A percentile compares a stretch with the other conserved stretches of the same genome.
Evolutionary conservation across 129 eudicot genomes (phyloP).

Genomic region (Logfia minima): DNA sequence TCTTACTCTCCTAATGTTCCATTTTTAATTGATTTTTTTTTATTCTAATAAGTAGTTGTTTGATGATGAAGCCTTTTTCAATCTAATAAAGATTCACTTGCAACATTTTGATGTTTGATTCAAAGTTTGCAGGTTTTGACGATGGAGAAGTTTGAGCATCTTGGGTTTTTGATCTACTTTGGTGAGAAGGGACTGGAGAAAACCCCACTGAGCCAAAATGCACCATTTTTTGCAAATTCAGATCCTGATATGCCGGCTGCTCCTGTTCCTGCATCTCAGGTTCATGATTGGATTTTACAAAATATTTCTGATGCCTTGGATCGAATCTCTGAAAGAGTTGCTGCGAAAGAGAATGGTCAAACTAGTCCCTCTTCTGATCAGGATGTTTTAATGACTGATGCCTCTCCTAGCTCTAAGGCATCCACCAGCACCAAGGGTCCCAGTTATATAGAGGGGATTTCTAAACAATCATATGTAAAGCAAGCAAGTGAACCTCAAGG

Average conservation of each 20-base stretch:
- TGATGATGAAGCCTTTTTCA: not conserved
- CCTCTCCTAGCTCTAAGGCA: conserved; percentile 49
- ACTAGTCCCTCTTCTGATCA: conserved; percentile 73
- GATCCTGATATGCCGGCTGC: conserved; percentile 99
- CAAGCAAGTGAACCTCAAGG: conserved; percentile 88
- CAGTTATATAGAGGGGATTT: conserved; percentile 81
- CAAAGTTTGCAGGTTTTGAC: conserved; percentile 67
- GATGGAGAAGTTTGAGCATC: conserved; percentile 90
- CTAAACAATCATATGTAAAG: conserved; percentile 83
- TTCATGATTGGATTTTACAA: conserved; percentile 87
- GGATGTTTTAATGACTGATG: conserved; percentile 89
- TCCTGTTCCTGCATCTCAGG: conserved; percentile 85
- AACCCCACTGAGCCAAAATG: conserved; percentile 75
- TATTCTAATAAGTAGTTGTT: not conserved
- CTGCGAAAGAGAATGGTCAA: conserved; percentile 85
- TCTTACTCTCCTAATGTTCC: conserved; percentile 3
- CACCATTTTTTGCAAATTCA: conserved; percentile 95
- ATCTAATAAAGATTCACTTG: conserved; percentile 9
- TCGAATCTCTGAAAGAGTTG: conserved; percentile 65
- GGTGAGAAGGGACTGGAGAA: conserved; percentile 84
- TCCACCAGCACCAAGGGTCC: conserved; percentile 72
- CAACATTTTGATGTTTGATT: conserved; percentile 29
- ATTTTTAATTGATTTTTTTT: not conserved
- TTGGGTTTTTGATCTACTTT: conserved; percentile 70
- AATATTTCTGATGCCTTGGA: conserved; percentile 71